Evolutionary conservation across 306 rosid genomes (phyloP), one percentile per base, ranked within the genome.

Genomic region (Trifolium fragiferum): DNA sequence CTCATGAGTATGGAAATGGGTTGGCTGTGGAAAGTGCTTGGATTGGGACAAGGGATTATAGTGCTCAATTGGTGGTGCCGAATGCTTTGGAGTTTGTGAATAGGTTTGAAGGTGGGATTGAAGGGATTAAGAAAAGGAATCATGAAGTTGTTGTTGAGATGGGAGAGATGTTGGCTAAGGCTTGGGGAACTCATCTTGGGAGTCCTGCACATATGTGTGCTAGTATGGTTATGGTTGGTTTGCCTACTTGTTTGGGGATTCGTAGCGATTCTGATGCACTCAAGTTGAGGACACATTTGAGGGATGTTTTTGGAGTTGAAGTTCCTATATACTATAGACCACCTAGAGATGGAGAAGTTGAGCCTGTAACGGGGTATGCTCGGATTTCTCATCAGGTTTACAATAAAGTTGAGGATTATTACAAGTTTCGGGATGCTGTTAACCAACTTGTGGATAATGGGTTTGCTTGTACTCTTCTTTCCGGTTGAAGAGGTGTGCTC

Each of bases 21-120:
- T 84, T 95, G 84, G 93, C 98, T 16, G 68, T 84, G 35, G 99
- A 95, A 80, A 95, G 99, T 82, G 89, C 98, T 73, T 95, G 98
- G 98, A 92, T 92, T 83, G 99, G 99, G 49, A 95, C 98, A 0
- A 85, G 99, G 81, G 99, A 95, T 68, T 95, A 95, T 35, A 95
- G 99, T 77, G 73, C 99, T 3, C 99, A 95, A 15, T 61, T 95
- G 82, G 98, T 95, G 40, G 96, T 95, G 21, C 96, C 97, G 1
- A 75, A 82, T 0, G 98, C 59, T 62, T 47, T 92, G 84, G 96
- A 92, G 9, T 95, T 95, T 66, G 76, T 90, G 6, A 78, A 84
- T 65, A 80, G 96, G 84, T 95, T 95, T 50, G 97, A 95, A 74
- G 98, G 87, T 3, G 99, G 99, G 5, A 85, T 92, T 53, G 93